Base-by-base conservation (phyloP, 345 rosid genomes). In the Populus euphratica region DNA sequence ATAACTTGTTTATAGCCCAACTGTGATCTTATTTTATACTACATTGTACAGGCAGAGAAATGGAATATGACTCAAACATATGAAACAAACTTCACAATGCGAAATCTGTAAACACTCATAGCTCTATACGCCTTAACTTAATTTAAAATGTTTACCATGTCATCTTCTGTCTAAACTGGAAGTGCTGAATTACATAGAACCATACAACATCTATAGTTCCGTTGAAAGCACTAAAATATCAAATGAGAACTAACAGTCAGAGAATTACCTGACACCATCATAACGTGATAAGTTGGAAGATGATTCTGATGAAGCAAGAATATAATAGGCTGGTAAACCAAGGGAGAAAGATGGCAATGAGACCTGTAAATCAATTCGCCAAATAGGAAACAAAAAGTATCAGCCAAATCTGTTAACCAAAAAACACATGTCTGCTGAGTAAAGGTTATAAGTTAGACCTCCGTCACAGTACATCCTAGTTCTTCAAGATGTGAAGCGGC, bases 251-350 rank as follows among this genome's bases (percentile, higher is more conserved):
- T 10, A 44, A 59, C 8, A 16, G 68, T 52, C 38, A 33, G 49
- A 68, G 65, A 44, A 73, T 81, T 84, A 91, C 97, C 98, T 91
- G 81, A 91, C 85, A 80, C 97, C 97, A 82, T 94, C 97, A 78
- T 94, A 94, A 76, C 97, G 95, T 49, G 97, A 88, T 73, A 94
- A 85, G 82, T 90, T 93, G 10, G 97, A 94, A 70, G 98, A 94
- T 74, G 98, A 90, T 79, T 93, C 95, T 0, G 97, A 91, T 69
- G 97, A 90, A 50, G 98, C 97, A 74, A 94, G 90, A 73, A 94
- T 86, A 59, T 91, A 93, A 83, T 93, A 94, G 23, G 98, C 97
- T 68, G 98, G 98, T 72, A 91, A 84, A 52, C 97, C 97, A 77
- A 90, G 94, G 73, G 98, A 88, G 84, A 93, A 94, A 0, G 97